phyloP scores from a whole-genome alignment of 495 filamentous ascomycete species.

The Penicillium chermesinum region DNA sequence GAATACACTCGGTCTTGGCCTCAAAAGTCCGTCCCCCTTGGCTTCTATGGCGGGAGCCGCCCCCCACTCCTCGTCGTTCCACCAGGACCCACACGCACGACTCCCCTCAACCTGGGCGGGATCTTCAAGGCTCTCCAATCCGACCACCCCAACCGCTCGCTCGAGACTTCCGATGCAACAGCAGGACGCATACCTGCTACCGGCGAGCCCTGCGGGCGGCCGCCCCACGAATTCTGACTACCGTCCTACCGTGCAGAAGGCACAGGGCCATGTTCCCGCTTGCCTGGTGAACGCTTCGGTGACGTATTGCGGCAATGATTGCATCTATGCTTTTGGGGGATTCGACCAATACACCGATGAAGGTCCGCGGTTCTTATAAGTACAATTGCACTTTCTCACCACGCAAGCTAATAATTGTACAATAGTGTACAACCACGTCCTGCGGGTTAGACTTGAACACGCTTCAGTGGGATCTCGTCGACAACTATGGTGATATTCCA shows the following conservation, averaged over 20 bases:
- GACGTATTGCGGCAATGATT: constrained; percentile 91
- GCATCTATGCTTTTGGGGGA: constrained; percentile 97
- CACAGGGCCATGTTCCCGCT: constrained; percentile 81
- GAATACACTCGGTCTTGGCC: no score
- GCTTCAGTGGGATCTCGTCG: constrained; percentile 88
- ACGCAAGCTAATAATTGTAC: background rate
- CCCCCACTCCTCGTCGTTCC: constrained; percentile 23
- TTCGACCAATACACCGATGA: constrained; percentile 99
- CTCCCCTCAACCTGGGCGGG: constrained; percentile 22
- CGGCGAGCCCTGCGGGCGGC: constrained; percentile 64
- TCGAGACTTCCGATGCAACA: constrained; percentile 34
- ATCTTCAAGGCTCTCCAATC: constrained; percentile 25
- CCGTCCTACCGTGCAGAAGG: constrained; percentile 72
- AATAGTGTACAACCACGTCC: constrained; percentile 92
- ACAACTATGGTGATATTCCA: constrained; percentile 98
- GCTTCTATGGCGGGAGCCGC: constrained; percentile 14
- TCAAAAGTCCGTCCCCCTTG: no score
- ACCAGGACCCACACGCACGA: constrained; percentile 34
- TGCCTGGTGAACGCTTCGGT: constrained; percentile 97
- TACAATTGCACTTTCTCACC: background rate
- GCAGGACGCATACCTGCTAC: constrained; percentile 76
- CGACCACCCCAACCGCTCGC: constrained; percentile 21
- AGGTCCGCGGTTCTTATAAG: constrained; percentile 35
- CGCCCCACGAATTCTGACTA: constrained; percentile 62
- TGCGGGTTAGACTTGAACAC: constrained; percentile 79